These are phyloP conservation scores for Dalechampia spathulata DNA, from an alignment of 441 rosid genomes.

Conservation along the genomic window DNA sequence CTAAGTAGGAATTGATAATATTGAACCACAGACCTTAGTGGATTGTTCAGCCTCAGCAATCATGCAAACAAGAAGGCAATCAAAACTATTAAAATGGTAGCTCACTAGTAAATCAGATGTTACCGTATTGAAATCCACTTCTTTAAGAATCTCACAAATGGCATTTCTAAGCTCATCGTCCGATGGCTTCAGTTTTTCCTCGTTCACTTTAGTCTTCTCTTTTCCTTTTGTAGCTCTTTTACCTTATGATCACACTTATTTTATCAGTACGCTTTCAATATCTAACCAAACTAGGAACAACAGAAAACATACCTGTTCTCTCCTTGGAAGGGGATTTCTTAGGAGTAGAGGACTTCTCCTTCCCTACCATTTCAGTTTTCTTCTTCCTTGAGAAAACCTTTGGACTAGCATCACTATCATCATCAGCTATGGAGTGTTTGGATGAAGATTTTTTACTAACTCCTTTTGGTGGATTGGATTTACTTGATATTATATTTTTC, in stretches of 20 bases:
- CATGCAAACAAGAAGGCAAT: not conserved
- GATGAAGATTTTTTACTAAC: constrained; percentile 38
- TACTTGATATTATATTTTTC: constrained; percentile 27
- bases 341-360: constrained; percentile 47
- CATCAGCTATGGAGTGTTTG: constrained; percentile 42
- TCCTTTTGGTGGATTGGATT: constrained; percentile 37
- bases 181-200: constrained; percentile 34
- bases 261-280: not conserved
- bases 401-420: constrained; percentile 51
- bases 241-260: constrained; percentile 21
- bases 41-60: not conserved
- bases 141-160: constrained; percentile 68
- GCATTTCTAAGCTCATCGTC: constrained; percentile 64
- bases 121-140: constrained; percentile 91
- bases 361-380: constrained; percentile 36
- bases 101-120: constrained; percentile 17
- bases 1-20: not conserved
- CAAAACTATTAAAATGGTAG: not conserved
- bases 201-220: constrained; percentile 38
- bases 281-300: not conserved
- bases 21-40: not conserved
- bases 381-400: constrained; percentile 65
- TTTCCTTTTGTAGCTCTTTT: constrained; percentile 52
- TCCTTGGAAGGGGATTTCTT: constrained; percentile 52
- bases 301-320: constrained; percentile 38